Evolutionary conservation across 1,139 yeast genomes (phyloP), one percentile per base, ranked within the genome.

Genomic region (Kodamaea ohmeri): DNA sequence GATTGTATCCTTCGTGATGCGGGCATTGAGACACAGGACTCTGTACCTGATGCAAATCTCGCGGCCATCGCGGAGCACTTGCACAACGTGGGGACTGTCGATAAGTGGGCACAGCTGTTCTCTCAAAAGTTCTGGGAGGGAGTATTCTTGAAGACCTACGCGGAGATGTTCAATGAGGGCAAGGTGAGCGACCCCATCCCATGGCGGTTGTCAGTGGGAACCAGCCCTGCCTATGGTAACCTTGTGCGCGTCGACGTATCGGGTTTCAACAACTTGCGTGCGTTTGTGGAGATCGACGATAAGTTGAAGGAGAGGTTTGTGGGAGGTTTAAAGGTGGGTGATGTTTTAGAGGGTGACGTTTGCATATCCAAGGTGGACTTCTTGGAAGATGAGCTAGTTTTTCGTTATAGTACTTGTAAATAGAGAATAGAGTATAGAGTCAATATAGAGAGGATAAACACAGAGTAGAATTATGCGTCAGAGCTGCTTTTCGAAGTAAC

Each of bases 81-180:
- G 16, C 71, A 63, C 39, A 58, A 56, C 24, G 48, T 59, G 35
- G 71, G 63, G 28, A 42, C 57, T 15, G 54, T 58, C 25, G 59
- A 57, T 34, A 57, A 53, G 33, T 52, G 53, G 33, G 46, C 56
- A 1, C 64, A 59, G 33, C 42, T 44, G 16, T 51, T 55, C 13
- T 59, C 72, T 1, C 47, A 48, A 14, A 51, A 56, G 34, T 70
- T 67, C 43, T 70, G 75, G 75, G 61, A 60, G 43, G 71, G 71
- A 1, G 46, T 59, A 7, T 64, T 69, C 34, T 52, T 70, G 28
- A 53, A 53, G 34, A 56, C 56, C 31, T 67, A 67, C 41, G 45
- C 53, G 31, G 47, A 44, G 11, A 35, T 54, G 39, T 25, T 52
- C 14, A 32, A 49, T 5, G 19, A 33, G 3, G 56, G 54, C 1